Evolutionary conservation across 2,329 filamentous ascomycete species (phyloP).

Genomic region (Cordyceps cateniannulata): DNA sequence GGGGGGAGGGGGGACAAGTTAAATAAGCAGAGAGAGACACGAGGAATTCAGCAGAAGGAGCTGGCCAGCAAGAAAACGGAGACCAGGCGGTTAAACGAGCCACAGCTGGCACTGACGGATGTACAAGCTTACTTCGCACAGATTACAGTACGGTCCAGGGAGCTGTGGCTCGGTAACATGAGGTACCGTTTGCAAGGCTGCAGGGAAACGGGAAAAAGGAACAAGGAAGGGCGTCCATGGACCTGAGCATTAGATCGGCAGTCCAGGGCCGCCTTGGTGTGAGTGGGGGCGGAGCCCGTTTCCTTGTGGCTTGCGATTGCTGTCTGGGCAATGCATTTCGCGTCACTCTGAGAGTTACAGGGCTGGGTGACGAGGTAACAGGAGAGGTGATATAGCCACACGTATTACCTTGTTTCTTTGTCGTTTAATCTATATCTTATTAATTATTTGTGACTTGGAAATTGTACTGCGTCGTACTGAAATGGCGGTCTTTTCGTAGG

Average conservation of each 20-base stretch:
- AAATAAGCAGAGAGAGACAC: neutral
- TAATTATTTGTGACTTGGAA: too few species aligned
- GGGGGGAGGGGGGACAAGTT: neutral
- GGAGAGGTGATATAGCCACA: too few species aligned
- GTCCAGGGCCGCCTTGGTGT: neutral
- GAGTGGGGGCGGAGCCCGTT: slow-evolving; percentile 2
- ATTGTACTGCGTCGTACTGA: too few species aligned
- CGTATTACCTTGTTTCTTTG: too few species aligned
- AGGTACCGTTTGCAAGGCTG: neutral
- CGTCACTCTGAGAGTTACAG: neutral
- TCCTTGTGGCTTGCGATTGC: neutral
- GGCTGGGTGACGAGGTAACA: too few species aligned
- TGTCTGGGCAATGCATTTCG: neutral
- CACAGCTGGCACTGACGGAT: neutral
- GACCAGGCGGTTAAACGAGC: neutral
- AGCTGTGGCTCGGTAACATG: neutral
- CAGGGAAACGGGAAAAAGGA: neutral
- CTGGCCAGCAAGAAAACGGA: neutral
- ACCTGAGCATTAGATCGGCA: neutral
- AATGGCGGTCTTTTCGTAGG: too few species aligned
- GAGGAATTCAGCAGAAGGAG: neutral
- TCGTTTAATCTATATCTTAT: too few species aligned
- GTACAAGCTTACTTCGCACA: too few species aligned
- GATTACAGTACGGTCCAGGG: too few species aligned
- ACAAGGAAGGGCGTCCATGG: neutral